These are phyloP conservation scores for Mariannaea sp. DNA, from an alignment of 2,329 filamentous ascomycete genomes.

Conservation along the genomic window DNA sequence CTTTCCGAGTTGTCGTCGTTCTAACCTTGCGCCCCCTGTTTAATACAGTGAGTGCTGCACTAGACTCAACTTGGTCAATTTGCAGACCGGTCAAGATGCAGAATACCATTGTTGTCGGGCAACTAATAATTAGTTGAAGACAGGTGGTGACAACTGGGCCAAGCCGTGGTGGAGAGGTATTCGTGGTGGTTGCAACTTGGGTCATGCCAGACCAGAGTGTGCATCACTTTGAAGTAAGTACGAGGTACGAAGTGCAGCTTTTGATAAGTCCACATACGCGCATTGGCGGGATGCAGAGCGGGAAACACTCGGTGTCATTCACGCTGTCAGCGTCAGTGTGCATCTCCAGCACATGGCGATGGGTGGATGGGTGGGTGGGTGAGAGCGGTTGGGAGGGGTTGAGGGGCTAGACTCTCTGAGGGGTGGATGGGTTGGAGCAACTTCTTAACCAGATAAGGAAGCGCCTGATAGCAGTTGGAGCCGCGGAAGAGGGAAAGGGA, in stretches of 20 bases:
- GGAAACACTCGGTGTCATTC: slow-evolving; percentile 9
- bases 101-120: no score
- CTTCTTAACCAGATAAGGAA: not conserved
- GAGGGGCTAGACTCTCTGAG: not conserved
- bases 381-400: not conserved
- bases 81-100: no score
- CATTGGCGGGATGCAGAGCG: not conserved
- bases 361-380: not conserved
- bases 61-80: not conserved
- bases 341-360: not conserved
- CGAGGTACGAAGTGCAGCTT: not conserved
- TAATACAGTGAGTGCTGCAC: not conserved
- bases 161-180: no score
- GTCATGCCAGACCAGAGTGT: no score
- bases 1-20: slow-evolving; percentile 5
- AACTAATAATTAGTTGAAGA: no score
- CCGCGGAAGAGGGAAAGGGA: not conserved
- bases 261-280: not conserved
- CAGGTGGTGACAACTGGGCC: no score
- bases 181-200: no score
- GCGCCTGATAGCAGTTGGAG: not conserved
- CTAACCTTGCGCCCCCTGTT: not conserved
- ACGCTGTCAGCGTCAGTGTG: slow-evolving; percentile 4
- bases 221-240: no score
- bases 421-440: not conserved